Conservation (phyloP, 2,329 filamentous ascomycete species). For the Scedosporium apiospermum region DNA sequence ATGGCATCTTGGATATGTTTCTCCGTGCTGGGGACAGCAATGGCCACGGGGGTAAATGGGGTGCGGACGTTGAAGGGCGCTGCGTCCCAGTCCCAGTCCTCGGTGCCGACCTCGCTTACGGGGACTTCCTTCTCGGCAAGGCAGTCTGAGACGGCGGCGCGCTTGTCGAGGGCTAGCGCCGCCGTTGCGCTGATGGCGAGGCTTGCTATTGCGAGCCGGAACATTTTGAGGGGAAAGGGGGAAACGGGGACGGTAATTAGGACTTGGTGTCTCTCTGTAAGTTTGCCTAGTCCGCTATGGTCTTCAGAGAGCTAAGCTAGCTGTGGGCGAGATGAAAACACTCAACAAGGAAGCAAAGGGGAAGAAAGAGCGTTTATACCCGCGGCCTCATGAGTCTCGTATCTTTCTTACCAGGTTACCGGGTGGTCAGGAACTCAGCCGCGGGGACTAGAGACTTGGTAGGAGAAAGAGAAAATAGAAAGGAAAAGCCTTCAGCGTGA, state of each 20-base stretch:
- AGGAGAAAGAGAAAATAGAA: not conserved
- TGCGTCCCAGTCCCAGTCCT: constrained; percentile 22
- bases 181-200: not conserved
- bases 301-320: not conserved
- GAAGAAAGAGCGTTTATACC: not conserved
- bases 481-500: not conserved
- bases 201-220: not conserved
- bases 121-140: constrained; percentile 1
- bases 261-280: not conserved
- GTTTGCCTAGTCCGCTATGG: not conserved
- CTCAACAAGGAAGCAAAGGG: not conserved
- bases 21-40: constrained; percentile 21
- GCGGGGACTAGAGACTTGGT: not conserved
- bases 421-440: not conserved
- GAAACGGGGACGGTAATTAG: not conserved
- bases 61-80: constrained; percentile 24
- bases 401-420: not conserved
- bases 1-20: constrained; percentile 34
- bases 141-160: constrained; percentile 3
- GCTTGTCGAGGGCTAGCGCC: constrained; percentile 1
- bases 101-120: not conserved
- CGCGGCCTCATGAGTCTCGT: not conserved
- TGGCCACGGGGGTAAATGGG: constrained; percentile 19
- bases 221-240: not conserved
- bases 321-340: not conserved